Base-by-base conservation (phyloP, 768 basidiomycete species). In the Trametes sanguinea region DNA sequence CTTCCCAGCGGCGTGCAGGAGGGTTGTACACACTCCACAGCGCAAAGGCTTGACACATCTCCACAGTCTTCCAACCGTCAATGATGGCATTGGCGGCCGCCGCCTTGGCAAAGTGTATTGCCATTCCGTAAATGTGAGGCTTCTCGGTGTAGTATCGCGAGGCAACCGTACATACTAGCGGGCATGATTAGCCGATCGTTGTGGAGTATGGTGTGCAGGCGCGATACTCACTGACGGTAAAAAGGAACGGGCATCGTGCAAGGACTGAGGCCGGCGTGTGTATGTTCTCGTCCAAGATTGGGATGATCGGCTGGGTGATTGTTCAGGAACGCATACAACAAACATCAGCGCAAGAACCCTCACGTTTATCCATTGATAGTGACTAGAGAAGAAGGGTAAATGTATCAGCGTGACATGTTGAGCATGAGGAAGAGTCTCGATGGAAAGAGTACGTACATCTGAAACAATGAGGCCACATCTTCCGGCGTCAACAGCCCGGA, bases 31-130 rank as follows among this genome's bases (percentile, higher is more conserved):
- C 81, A 39, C 84, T 81, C 75, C 88, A 77, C 33, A 93, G 72
- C 16, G 90, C 74, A 69, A 88, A 92, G 17, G 90, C 90, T 70
- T 93, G 91, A 60, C 86, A 87, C 60, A 88, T 83, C 69, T 93
- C 91, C n/a, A 92, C 81, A 61, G 83, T 86, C 69, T 83, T 83
- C 65, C 80, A 78, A 5, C 85, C 85, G 60, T 87, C 83, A 11
- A 85, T 78, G 54, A 88, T 76, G 2, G 85, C 80, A 58, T 80
- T 79, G 11, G 83, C 84, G 5, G 87, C 87, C 17, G 83, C 78
- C 55, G 85, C 82, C 62, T 83, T 78, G 6, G 87, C 86, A 66
- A 87, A 85, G 51, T 85, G 82, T 73, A 84, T 83, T 0, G 85
- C 85, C 53, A 84, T 71, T 6, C 73, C 69, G 71, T 87, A 85